These are phyloP conservation scores for Cyclotella kingstonii DNA, from an alignment of 108 stramenopile species.

Conservation along the genomic window DNA sequence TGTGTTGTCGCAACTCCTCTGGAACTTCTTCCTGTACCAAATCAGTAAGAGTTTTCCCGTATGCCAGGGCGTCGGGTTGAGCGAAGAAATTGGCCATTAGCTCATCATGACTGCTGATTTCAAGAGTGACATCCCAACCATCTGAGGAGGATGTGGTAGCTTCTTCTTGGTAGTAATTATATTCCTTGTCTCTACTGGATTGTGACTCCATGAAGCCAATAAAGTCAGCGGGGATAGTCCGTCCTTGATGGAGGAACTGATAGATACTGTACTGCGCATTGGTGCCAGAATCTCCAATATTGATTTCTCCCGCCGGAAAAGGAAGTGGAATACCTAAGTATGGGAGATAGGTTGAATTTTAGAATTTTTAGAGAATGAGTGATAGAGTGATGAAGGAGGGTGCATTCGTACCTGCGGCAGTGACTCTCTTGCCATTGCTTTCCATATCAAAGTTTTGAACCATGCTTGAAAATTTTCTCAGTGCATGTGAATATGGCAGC, in stretches of 20 bases:
- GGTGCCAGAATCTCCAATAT: constrained; percentile 94
- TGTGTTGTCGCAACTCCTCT: constrained; percentile 78
- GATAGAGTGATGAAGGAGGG: neutral
- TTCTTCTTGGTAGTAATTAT: constrained; percentile 2
- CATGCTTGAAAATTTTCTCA: constrained; percentile 91
- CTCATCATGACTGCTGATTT: constrained; percentile 96
- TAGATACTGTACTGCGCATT: constrained; percentile 96
- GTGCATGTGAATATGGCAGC: constrained; percentile 92
- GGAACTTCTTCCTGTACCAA: constrained; percentile 89
- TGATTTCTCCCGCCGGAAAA: constrained; percentile 78
- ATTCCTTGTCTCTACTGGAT: constrained; percentile 51
- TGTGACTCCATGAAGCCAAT: constrained; percentile 92
- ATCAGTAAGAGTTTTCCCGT: constrained; percentile 85
- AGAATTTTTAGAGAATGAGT: neutral
- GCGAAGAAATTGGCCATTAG: constrained; percentile 99
- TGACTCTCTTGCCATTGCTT: constrained; percentile 96
- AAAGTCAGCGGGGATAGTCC: constrained; percentile 94
- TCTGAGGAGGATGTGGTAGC: too few relatives aligned
- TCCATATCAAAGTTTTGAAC: constrained; percentile 99
- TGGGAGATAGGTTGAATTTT: neutral
- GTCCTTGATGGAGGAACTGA: constrained; percentile 98
- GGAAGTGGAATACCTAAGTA: constrained; percentile 52
- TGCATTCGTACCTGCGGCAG: constrained; percentile 54
- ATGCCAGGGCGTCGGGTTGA: constrained; percentile 97
- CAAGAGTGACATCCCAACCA: constrained; percentile 50